Evolutionary conservation across 2,329 filamentous ascomycete genomes (phyloP).

Genomic region (Ophiobolus disseminans): DNA sequence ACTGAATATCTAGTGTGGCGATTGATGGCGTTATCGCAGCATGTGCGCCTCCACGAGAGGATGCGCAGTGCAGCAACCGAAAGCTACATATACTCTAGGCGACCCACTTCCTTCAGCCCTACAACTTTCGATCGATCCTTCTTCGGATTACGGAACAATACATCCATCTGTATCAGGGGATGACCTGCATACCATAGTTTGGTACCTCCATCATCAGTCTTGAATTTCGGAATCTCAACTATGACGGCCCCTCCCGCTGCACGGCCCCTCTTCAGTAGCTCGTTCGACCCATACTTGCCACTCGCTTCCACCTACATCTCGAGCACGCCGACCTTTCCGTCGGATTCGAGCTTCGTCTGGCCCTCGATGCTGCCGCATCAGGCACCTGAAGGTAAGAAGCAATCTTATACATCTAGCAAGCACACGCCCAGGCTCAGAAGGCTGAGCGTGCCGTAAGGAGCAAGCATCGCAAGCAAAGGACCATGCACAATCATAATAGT

Average conservation of each 20-base stretch:
- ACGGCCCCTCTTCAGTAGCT: constrained; percentile 35
- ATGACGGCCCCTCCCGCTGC: constrained; percentile 34
- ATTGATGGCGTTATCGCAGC: constrained; percentile 8
- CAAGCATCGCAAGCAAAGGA: too few relatives aligned
- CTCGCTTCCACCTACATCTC: constrained; percentile 26
- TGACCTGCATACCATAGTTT: constrained; percentile 10
- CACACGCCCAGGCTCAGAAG: too few relatives aligned
- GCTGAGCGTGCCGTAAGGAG: too few relatives aligned
- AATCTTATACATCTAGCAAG: constrained; percentile 14
- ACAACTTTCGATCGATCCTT: constrained; percentile 21
- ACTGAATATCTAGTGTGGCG: constrained; percentile 8
- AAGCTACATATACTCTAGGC: constrained; percentile 22
- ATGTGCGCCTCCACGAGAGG: constrained; percentile 15
- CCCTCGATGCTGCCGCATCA: constrained; percentile 29
- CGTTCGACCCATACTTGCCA: constrained; percentile 25
- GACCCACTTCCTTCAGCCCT: constrained; percentile 30
- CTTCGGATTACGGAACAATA: neutral
- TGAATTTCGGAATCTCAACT: constrained; percentile 13
- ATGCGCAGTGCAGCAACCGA: constrained; percentile 7
- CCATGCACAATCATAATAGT: too few relatives aligned
- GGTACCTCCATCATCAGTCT: constrained; percentile 6
- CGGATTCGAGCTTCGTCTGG: constrained; percentile 31
- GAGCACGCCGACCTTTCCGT: constrained; percentile 28
- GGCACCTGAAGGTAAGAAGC: constrained; percentile 33
- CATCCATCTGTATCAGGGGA: constrained; percentile 12